Evolutionary conservation across 768 basidiomycete species (phyloP), one percentile per base, ranked within the genome.

Genomic region (Pseudohyphozyma bogoriensis): DNA sequence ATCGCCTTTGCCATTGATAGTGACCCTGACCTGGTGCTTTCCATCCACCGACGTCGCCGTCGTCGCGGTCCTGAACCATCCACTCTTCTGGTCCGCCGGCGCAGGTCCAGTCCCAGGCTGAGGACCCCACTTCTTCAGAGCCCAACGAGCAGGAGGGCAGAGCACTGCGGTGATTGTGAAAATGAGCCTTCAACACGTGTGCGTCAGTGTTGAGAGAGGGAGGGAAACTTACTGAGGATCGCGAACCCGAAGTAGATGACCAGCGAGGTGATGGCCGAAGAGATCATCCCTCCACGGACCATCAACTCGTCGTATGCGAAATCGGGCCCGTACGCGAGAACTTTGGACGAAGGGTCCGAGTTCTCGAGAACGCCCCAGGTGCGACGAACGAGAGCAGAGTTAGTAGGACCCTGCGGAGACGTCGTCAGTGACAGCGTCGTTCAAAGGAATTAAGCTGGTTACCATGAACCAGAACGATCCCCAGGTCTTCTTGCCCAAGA

Each of bases 301-400:
- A 70, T 49, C 59, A 85, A 85, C 72, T 92, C 89, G 53, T 83
- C 82, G 71, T 91, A 93, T 47, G 75, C 76, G 77, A 95, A 89
- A 3, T 79, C 69, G 0, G 81, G 76, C 8, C 87, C 91, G 68
- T 92, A 91, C 18, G 72, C 52, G 2, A 70, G 58, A 36, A 56
- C 63, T 44, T 63, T 55, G 29, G 67, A 46, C 15, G 72, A 11
- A 57, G 59, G 68, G 56, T 61, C 64, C 16, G 62, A 51, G 36
- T 56, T 51, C 60, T 78, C 74, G 36, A 77, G 76, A 42, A 84
- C 71, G 13, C 80, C 81, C 76, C 81, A 82, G 20, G 80, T 78
- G 55, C 84, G 78, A 24, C 82, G 77, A 13, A 85, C 81, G 40
- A 83, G 72, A 24, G 74, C 72, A 28, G 74, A 66, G 67, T 85